Evolutionary conservation across 1,284 basidiomycete genomes (phyloP), one percentile per base, ranked within the genome.

Genomic region (Xerocomus nothofagi): DNA sequence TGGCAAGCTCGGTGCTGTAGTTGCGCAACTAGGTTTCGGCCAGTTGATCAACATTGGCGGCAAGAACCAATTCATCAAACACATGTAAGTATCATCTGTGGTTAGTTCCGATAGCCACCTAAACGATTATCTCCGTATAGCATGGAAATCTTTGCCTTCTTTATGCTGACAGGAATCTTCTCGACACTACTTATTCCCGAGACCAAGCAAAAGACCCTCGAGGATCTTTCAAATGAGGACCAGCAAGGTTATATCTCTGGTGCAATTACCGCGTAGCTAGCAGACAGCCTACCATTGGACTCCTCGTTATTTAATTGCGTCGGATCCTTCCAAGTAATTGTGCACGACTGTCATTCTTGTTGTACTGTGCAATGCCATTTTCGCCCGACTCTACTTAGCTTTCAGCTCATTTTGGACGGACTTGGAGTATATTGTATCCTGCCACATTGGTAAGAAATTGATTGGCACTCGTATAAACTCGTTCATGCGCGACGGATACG

Each of bases 1-100:
- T 27, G 82, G 83, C 30, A 88, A 88, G 68, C 68, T 85, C 41
- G 86, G 86, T 31, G 85, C 86, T 26, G 80, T 88, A 61, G 65
- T 88, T 39, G 79, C 84, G 2, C 83, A 86, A 66, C 73, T 85
- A 57, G 81, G 76, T 32, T 85, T 85, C 64, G 60, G 72, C 34
- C 70, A 69, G 32, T 57, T 78, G 33, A 64, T 73, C 55, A 71
- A 81, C 62, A 78, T 79, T 43, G 78, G 78, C 23, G 79, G 79
- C 38, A 61, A 60, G 47, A 71, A 69, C 59, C 36, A 37, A 33
- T 75, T 74, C 44, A 59, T 74, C 33, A 39, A 66, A 47, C 67
- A 73, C 44, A 69, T 75, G 73, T 72, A 37, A 67, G 67, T 21
- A 17, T 38, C 43, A 12, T 39, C 32, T 7, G 50, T 58, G 5